Evolutionary conservation across 2,329 filamentous ascomycete species (phyloP).

Genomic region (Aureobasidium namibiae): DNA sequence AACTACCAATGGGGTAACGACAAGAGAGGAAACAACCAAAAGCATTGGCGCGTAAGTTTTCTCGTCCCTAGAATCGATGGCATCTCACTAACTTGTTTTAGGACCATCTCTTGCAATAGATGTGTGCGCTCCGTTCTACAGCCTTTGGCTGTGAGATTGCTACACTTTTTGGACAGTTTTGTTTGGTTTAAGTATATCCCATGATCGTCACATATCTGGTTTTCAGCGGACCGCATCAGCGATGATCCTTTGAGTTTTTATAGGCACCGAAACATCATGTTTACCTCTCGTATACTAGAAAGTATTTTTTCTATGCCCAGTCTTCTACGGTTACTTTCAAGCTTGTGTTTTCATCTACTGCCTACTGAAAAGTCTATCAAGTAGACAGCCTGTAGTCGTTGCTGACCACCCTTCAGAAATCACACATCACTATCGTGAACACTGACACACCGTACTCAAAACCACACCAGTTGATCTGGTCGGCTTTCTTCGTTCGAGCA

Average conservation of each 20-base stretch:
- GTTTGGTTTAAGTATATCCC: not conserved
- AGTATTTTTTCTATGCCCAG: not conserved
- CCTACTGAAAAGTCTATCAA: not conserved
- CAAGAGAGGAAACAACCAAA: constrained; percentile 68
- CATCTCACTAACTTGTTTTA: constrained; percentile 17
- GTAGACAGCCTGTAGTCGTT: not conserved
- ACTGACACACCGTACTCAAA: too few species aligned
- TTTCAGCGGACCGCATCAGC: not conserved
- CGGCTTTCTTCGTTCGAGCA: not conserved
- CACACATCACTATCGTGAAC: not conserved
- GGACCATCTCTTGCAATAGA: constrained; percentile 39
- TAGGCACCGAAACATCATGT: not conserved
- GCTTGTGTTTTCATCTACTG: not conserved
- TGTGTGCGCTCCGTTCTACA: not conserved
- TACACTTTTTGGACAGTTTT: not conserved
- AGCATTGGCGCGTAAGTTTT: constrained; percentile 56
- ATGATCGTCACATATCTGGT: constrained; percentile 1
- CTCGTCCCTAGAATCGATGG: not conserved
- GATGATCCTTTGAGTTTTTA: not conserved
- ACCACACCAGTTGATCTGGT: too few species aligned
- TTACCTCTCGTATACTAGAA: not conserved
- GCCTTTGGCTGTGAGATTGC: not conserved
- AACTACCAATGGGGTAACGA: constrained; percentile 63
- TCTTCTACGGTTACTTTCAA: not conserved
- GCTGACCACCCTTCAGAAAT: not conserved